Base-by-base conservation (phyloP, 2,329 filamentous ascomycete genomes). In the Cercospora sp. region DNA sequence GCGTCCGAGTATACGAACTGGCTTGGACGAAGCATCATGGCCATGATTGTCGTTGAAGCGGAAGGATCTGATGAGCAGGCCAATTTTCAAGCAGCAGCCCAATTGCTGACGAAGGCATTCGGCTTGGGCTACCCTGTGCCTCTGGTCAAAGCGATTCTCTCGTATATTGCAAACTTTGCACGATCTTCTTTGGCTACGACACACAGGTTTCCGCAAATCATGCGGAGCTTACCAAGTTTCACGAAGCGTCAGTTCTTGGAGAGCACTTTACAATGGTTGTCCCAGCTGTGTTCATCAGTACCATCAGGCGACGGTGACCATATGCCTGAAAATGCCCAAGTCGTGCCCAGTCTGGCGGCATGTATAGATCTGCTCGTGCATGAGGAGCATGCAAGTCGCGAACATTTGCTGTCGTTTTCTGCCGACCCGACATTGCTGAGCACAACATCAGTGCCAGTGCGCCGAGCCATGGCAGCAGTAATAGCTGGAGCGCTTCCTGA, bases 1-100 rank as follows among this genome's bases (percentile, higher is more conserved):
- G 90, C 90, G 3, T 82, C 82, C 28, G 78, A 84, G 18, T 97
- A 91, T 79, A 85, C 87, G 12, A 79, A 80, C 31, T 97, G 93
- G 93, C 79, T 97, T 45, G 90, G 89, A 2, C 79, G 79, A 13
- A 91, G 89, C 75, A 82, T 95, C 60, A 82, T 79, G 13, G 18
- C 30, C 16, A 48, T 58, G 28, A 12, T 10, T 10, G 9, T 23
- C 5, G 18, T 16, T 10, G 57, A 8, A 45, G 42, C 3, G n/a
- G 58, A 57, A 16, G 42, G 10, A 20, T 23, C 51, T 42, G 45
- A 58, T 18, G 23, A 58, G n/a, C 40, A 31, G 20, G 33, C 31
- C 60, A 74, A 84, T 7, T 82, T n/a, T 20, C 68, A 66, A 57
- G 66, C 71, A 8, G 68, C 72, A 6, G 79, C 81, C 48, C 82